Base-by-base conservation (phyloP, 2,329 filamentous ascomycete genomes). In the Clonostachys rosea region DNA sequence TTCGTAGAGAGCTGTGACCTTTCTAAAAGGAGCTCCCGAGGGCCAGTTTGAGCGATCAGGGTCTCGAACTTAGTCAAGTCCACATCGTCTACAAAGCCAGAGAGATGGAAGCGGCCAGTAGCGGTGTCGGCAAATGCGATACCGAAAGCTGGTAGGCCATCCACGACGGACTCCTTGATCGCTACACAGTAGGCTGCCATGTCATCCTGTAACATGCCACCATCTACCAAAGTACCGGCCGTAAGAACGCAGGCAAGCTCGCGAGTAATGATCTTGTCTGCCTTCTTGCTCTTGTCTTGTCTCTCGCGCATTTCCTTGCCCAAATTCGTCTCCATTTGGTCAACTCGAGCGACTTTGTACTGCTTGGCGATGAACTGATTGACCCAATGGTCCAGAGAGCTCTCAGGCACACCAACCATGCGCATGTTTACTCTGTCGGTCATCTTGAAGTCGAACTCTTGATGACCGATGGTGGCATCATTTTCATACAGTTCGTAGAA, bases 401-500 rank as follows among this genome's bases (percentile, higher is more conserved):
- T 88, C 65, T 99, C 94, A 0, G 94, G 94, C 0, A 99, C 94
- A 51, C 94, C 94, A 3, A 97, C 94, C 94, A 99, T 99, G 55
- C 92, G 88, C 94, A 99, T 99, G 64, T 99, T 99, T 64, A 99
- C 94, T 47, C 94, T 83, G 59, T 99, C 94, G 0, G 94, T 99
- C 62, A 99, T 85, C 70, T 99, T 99, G 48, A 99, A 78, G 65
- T 99, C 94, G 58, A 99, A 99, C 14, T 96, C 76, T 64, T 97
- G 94, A 62, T 99, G 91, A 5, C 94, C 94, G 47, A 97, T 86
- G 0, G 92, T 96, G 6, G 94, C 94, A 67, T 99, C 94, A 50
- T 96, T 96, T 64, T 99, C 94, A 60, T 97, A 99, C 0, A 99
- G 77, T 64, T 99, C 94, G 62, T 96, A 99, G 67, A 99, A 99